phyloP scores from a whole-genome alignment of 305 asterid species.

The Fraxinus albicans region DNA sequence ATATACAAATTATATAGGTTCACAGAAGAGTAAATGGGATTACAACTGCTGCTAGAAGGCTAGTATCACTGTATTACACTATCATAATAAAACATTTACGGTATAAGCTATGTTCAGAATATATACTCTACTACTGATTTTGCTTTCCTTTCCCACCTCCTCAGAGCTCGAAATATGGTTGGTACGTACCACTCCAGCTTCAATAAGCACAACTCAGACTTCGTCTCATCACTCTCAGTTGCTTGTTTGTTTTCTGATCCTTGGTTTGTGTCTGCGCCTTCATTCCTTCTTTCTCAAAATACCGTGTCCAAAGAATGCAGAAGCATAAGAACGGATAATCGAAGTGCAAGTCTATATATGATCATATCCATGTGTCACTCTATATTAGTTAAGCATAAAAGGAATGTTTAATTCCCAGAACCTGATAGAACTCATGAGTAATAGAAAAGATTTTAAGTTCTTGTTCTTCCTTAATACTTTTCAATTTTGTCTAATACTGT shows the following conservation, averaged over 20 bases:
- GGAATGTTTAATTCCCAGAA: neutral
- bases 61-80: neutral
- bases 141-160: neutral
- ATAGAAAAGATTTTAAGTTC: neutral
- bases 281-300: slow-evolving; percentile 43
- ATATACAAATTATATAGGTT: neutral
- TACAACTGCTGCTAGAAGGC: neutral
- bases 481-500: neutral
- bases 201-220: slow-evolving; percentile 38
- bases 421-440: neutral
- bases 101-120: neutral
- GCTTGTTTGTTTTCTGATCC: slow-evolving; percentile 40
- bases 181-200: neutral
- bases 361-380: neutral
- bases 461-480: neutral
- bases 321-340: neutral
- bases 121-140: neutral
- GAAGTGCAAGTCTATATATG: too few species aligned
- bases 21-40: neutral
- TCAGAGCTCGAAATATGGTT: neutral
- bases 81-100: neutral
- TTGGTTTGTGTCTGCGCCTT: slow-evolving; percentile 38
- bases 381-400: neutral
- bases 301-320: slow-evolving; percentile 27
- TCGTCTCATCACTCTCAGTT: slow-evolving; percentile 46